Evolutionary conservation across 441 rosid species (phyloP).

Genomic region (Biscutella laevigata): DNA sequence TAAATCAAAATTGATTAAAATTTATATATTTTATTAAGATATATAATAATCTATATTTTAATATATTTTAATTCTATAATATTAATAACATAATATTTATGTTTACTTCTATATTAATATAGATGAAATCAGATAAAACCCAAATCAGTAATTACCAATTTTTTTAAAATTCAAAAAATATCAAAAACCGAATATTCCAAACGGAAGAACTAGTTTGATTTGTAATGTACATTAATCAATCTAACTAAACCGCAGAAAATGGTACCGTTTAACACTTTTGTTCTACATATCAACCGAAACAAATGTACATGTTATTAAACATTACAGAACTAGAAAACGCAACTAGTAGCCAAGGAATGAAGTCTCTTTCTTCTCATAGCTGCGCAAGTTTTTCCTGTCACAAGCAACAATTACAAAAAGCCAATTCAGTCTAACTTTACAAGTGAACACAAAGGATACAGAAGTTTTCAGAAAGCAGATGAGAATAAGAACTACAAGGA

Average conservation of each 20-base stretch:
- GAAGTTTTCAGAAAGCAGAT: background rate
- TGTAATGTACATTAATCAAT: conserved; percentile 23
- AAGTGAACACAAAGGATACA: background rate
- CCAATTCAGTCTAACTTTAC: conserved; percentile 6
- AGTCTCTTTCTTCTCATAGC: conserved; percentile 31
- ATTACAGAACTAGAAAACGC: conserved; percentile 2
- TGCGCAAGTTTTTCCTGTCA: conserved; percentile 78
- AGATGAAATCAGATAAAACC: too few species aligned
- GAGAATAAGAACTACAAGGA: background rate
- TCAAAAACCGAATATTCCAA: too few species aligned
- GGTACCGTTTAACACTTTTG: conserved; percentile 8
- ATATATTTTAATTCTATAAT: too few species aligned
- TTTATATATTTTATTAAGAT: too few species aligned
- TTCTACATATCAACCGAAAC: conserved; percentile 15
- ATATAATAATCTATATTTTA: too few species aligned
- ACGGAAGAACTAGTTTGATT: too few species aligned
- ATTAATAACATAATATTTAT: too few species aligned
- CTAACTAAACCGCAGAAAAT: conserved; percentile 21
- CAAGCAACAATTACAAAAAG: conserved; percentile 13
- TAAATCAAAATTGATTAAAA: too few species aligned
- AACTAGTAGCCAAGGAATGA: conserved; percentile 1
- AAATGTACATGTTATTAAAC: conserved; percentile 25
- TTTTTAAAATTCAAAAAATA: too few species aligned
- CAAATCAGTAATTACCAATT: too few species aligned
- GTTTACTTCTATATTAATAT: too few species aligned